phyloP scores from a whole-genome alignment of 805 yeast species.

The Metschnikowia shivogae region DNA sequence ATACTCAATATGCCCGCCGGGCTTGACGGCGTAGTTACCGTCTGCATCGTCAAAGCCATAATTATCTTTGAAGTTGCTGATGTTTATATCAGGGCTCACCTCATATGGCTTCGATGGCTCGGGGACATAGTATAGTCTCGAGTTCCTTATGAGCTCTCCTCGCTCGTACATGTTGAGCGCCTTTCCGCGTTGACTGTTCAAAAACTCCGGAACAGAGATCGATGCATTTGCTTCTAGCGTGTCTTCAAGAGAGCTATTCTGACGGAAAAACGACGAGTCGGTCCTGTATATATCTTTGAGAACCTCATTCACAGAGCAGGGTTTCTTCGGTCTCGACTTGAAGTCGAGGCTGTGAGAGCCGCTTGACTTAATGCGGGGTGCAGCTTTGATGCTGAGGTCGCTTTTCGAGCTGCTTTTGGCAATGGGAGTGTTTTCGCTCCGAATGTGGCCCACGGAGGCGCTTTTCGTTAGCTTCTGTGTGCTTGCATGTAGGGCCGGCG shows the following conservation, averaged over 20 bases:
- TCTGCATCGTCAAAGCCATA: slow-evolving; percentile 70
- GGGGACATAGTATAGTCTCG: slow-evolving; percentile 51
- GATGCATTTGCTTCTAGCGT: slow-evolving; percentile 6
- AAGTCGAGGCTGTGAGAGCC: not conserved
- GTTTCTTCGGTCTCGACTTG: slow-evolving; percentile 8
- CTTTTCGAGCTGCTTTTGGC: not conserved
- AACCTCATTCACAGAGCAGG: slow-evolving; percentile 17
- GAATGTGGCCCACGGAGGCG: not conserved
- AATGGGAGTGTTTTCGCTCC: not conserved
- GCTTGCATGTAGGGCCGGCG: not conserved
- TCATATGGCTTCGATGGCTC: slow-evolving; percentile 2
- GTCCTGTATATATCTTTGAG: slow-evolving; percentile 21
- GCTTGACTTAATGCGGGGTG: not conserved
- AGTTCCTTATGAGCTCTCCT: slow-evolving; percentile 52
- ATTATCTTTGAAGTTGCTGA: slow-evolving; percentile 41
- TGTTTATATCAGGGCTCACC: slow-evolving; percentile 24
- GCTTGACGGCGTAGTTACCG: slow-evolving; percentile 54
- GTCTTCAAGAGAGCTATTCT: slow-evolving; percentile 5
- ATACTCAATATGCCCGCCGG: slow-evolving; percentile 72
- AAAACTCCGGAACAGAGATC: slow-evolving; percentile 5
- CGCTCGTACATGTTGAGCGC: slow-evolving; percentile 52
- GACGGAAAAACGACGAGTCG: slow-evolving; percentile 27
- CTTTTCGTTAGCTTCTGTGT: not conserved
- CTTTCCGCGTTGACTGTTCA: slow-evolving; percentile 3
- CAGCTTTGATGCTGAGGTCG: not conserved